phyloP scores from a whole-genome alignment of 2,329 filamentous ascomycete species.

The Talaromyces marneffei region DNA sequence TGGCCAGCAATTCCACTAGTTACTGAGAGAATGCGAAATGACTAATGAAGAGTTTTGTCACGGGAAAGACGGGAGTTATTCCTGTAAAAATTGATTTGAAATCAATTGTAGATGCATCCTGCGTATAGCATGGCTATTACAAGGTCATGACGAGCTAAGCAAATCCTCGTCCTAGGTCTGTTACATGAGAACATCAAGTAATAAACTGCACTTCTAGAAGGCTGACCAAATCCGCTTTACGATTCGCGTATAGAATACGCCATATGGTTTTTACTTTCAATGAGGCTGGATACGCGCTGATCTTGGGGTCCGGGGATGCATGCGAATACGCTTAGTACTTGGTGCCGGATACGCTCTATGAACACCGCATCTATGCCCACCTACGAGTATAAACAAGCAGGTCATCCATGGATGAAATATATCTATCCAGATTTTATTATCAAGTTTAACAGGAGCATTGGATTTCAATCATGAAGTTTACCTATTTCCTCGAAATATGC shows the following conservation, averaged over 20 bases:
- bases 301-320: not conserved
- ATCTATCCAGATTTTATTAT: not conserved
- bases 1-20: not conserved
- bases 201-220: not conserved
- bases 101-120: not conserved
- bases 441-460: not conserved
- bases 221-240: not conserved
- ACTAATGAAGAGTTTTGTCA: not conserved
- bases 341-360: not conserved
- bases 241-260: not conserved
- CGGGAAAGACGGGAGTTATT: not conserved
- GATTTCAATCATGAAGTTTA: constrained; percentile 1
- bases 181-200: not conserved
- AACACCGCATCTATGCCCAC: not conserved
- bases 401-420: not conserved
- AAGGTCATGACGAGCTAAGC: not conserved
- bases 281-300: not conserved
- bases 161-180: not conserved
- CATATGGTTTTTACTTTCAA: no score
- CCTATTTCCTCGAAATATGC: not conserved
- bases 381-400: not conserved
- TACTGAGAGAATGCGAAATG: not conserved
- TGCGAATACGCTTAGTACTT: not conserved
- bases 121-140: not conserved
- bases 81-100: not conserved